These are phyloP conservation scores for Leishmania arabica DNA, from an alignment of 208 protist species.

Conservation along the genomic window DNA sequence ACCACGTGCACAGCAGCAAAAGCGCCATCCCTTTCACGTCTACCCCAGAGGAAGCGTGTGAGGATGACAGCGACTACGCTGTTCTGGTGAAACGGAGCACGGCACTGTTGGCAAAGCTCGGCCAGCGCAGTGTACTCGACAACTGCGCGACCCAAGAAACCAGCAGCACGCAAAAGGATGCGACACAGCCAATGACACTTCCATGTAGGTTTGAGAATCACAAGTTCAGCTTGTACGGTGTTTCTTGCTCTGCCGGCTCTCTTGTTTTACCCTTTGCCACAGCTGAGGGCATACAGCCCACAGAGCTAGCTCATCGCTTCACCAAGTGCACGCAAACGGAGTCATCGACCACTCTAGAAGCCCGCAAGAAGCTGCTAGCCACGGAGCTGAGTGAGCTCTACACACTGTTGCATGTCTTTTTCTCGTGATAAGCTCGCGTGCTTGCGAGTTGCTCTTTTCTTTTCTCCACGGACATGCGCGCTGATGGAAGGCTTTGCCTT, in stretches of 20 bases:
- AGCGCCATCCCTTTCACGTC: neutral
- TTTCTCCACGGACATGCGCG: neutral
- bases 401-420: constrained; percentile 66
- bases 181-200: constrained; percentile 18
- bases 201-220: constrained; percentile 9
- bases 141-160: neutral
- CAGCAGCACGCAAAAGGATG: neutral
- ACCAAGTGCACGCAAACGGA: constrained; percentile 20
- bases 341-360: neutral
- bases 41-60: neutral
- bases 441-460: neutral
- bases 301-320: neutral
- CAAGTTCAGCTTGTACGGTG: neutral
- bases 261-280: neutral
- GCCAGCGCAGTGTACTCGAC: neutral
- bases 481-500: neutral
- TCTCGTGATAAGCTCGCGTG: constrained; percentile 23
- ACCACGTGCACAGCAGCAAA: neutral
- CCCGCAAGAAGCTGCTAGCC: constrained; percentile 29
- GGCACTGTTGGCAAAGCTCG: constrained; percentile 27
- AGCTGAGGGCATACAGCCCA: neutral
- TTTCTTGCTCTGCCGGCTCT: neutral
- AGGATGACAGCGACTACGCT: constrained; percentile 24
- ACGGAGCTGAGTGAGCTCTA: constrained; percentile 60
- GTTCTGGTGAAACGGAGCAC: constrained; percentile 33